Base-by-base conservation (phyloP, 306 rosid genomes). In the Sesbania bispinosa region DNA sequence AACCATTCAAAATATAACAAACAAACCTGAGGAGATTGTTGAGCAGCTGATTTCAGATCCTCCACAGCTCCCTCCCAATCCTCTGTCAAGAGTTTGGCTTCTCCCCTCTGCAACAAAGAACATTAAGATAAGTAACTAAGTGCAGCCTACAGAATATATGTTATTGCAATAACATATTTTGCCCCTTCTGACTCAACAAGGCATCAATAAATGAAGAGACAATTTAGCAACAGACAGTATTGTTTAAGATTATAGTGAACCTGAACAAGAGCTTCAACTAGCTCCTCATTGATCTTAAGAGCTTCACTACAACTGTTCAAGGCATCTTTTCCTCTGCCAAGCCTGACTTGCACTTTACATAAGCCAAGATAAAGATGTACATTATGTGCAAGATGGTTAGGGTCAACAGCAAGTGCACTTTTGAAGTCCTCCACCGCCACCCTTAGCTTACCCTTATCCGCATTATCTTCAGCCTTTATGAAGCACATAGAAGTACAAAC, bases 21-120 rank as follows among this genome's bases (percentile, higher is more conserved):
- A n/a, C n/a, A 36, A 21, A 69, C 99, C 96, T 95, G 97, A 19
- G 97, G 96, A 69, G 97, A 95, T 59, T 81, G 76, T 84, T 95
- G 93, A 81, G 93, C 93, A 21, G 99, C 99, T 69, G 96, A 61
- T 86, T 86, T 95, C 39, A 92, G 80, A 86, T 95, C 99, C 70
- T 89, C 92, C 64, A 91, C 93, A 35, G 99, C 99, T 71, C 97
- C 97, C 57, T 95, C 96, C 96, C 99, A 95, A 71, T 95, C 99
- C 85, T 95, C 97, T 24, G 74, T 85, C 62, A 95, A 62, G 67
- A 95, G 96, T 81, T 95, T 95, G 38, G 97, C 99, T 85, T 95
- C 99, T 59, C 97, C 99, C 77, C 97, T 88, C 99, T 95, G 87
- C 16, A 47, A 73, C 67, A 60, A 30, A 71, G n/a, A 79, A 58